Evolutionary conservation across 768 basidiomycete species (phyloP).

Genomic region (Dacryopinax spathularia): DNA sequence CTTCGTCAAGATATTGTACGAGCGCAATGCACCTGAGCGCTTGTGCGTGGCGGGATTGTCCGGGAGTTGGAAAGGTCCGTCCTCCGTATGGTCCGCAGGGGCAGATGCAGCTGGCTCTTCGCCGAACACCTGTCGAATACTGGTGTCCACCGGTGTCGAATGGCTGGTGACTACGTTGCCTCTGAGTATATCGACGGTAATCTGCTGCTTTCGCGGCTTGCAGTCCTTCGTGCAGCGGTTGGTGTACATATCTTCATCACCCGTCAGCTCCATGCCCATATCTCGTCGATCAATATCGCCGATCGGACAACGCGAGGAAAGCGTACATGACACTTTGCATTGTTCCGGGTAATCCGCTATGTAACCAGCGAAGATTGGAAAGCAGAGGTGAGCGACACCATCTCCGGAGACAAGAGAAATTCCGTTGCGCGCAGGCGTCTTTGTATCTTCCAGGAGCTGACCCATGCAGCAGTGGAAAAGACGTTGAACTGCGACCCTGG

Average conservation of each 20-base stretch:
- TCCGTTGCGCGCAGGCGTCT: constrained; percentile 21
- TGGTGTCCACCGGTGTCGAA: no score
- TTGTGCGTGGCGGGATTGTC: no score
- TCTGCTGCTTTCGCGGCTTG: no score
- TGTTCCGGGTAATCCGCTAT: constrained; percentile 18
- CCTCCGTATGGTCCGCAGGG: no score
- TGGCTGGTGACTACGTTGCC: no score
- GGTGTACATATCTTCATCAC: constrained; percentile 1
- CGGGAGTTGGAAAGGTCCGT: no score
- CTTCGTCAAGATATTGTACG: no score
- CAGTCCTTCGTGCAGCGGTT: constrained; percentile 16
- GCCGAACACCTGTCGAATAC: no score
- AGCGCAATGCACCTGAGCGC: no score
- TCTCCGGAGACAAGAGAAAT: constrained; percentile 24
- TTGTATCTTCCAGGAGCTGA: constrained; percentile 21
- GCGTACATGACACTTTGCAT: constrained; percentile 11
- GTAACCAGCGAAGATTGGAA: constrained; percentile 18
- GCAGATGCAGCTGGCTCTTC: no score
- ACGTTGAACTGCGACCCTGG: background rate
- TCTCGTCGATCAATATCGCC: background rate
- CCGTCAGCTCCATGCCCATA: background rate
- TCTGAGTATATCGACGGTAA: no score
- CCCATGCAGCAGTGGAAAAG: constrained; percentile 28
- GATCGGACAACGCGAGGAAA: background rate
- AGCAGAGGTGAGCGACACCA: constrained; percentile 28